phyloP scores from a whole-genome alignment of 768 basidiomycete species.

The Fomitopsis pulvina region DNA sequence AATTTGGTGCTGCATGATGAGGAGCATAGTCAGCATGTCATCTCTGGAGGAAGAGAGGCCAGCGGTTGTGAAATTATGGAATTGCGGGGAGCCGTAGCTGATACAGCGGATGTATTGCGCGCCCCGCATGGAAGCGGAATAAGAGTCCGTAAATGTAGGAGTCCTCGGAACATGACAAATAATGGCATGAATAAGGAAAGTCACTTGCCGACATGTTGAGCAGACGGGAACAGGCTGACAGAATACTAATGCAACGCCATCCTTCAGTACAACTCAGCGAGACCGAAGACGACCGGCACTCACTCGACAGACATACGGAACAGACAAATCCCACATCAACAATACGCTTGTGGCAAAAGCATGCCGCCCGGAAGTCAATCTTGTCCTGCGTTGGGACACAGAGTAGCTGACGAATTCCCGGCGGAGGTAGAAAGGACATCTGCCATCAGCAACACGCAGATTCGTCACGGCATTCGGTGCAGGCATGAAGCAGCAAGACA shows the following conservation, averaged over 20 bases:
- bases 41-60: not conserved
- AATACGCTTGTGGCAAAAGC: conserved; percentile 97
- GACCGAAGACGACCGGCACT: conserved; percentile 22
- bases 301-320: conserved; percentile 96
- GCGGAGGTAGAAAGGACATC: conserved; percentile 80
- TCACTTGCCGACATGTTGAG: conserved; percentile 81
- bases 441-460: conserved; percentile 34
- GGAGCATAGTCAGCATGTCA: not conserved
- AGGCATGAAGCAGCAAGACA: not conserved
- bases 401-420: conserved; percentile 66
- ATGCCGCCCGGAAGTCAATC: conserved; percentile 95
- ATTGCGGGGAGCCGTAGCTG: too few relatives aligned
- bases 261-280: not conserved
- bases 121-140: too few relatives aligned
- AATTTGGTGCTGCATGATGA: conserved; percentile 71
- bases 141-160: not conserved
- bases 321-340: conserved; percentile 97
- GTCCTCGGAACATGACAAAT: not conserved
- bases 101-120: too few relatives aligned
- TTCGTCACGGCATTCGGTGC: too few relatives aligned
- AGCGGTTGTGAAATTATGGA: conserved; percentile 6
- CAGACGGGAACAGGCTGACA: conserved; percentile 92
- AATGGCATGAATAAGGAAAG: not conserved
- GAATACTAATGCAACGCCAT: conserved; percentile 54
- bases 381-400: conserved; percentile 90